phyloP scores from a whole-genome alignment of 2,329 filamentous ascomycete genomes.

The Colletotrichum eleusines region DNA sequence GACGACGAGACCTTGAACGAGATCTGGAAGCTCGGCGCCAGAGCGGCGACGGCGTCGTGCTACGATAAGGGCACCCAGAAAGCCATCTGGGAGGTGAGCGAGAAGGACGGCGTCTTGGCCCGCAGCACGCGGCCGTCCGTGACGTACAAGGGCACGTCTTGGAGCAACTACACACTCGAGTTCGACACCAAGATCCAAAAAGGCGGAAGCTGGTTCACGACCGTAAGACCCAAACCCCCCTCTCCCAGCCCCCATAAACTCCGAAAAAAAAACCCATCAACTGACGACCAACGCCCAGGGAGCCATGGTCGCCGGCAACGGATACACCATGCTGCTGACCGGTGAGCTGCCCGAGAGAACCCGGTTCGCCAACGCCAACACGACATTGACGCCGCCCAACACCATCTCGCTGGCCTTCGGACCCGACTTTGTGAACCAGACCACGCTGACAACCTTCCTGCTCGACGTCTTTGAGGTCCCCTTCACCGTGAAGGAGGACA shows the following conservation, averaged over 20 bases:
- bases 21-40: slow-evolving; percentile 54
- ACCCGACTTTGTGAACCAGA: slow-evolving; percentile 53
- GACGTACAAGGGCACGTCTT: slow-evolving; percentile 44
- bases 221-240: slow-evolving; percentile 43
- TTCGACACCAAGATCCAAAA: slow-evolving; percentile 54
- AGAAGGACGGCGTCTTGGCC: slow-evolving; percentile 50
- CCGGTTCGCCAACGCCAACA: slow-evolving; percentile 49
- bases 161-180: slow-evolving; percentile 52
- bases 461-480: slow-evolving; percentile 47
- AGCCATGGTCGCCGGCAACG: slow-evolving; percentile 26
- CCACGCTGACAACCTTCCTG: slow-evolving; percentile 47
- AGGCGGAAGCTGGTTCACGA: slow-evolving; percentile 54
- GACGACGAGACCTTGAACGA: slow-evolving; percentile 49
- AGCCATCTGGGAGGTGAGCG: slow-evolving; percentile 51
- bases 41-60: slow-evolving; percentile 51
- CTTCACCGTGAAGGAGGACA: slow-evolving; percentile 48
- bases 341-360: slow-evolving; percentile 25
- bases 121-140: slow-evolving; percentile 50
- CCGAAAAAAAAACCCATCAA: slow-evolving; percentile 30
- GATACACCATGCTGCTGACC: slow-evolving; percentile 33
- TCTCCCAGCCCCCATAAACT: too few relatives aligned
- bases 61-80: slow-evolving; percentile 52
- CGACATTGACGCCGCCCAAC: slow-evolving; percentile 51
- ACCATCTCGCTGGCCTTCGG: slow-evolving; percentile 51
- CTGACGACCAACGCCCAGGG: neutral